Percentiles rank a stretch among this genome's conserved stretches.
Conservation (phyloP, 2,329 filamentous ascomycete species). For the Sporothrix mexicana region DNA sequence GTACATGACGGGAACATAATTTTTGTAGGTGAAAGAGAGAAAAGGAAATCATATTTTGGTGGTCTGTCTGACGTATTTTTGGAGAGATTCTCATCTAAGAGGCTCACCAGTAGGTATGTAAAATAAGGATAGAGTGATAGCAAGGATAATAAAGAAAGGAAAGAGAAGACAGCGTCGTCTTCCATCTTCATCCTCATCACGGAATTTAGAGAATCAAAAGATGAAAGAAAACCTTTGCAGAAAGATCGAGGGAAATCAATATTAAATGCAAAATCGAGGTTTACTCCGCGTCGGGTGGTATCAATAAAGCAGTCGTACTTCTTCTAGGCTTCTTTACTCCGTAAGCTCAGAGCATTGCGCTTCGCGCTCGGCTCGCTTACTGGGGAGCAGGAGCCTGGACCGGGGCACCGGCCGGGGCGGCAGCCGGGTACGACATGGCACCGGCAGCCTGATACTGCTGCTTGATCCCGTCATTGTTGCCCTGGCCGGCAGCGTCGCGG, state of each 20-base stretch:
- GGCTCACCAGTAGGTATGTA: background rate
- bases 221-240: background rate
- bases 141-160: background rate
- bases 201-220: background rate
- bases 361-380: background rate
- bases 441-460: conserved; percentile 44
- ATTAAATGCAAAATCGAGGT: conserved; percentile 4
- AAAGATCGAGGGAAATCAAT: background rate
- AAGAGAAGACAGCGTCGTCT: background rate
- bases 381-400: conserved; percentile 20
- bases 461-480: conserved; percentile 37
- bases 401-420: background rate
- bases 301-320: background rate
- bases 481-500: conserved; percentile 43
- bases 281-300: conserved; percentile 2
- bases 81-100: background rate
- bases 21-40: background rate
- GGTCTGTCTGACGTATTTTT: conserved; percentile 20
- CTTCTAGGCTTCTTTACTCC: too few relatives aligned
- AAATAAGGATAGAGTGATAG: background rate
- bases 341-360: background rate
- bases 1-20: background rate
- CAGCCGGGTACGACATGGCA: conserved; percentile 43
- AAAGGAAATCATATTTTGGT: conserved; percentile 17
- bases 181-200: background rate